These are phyloP conservation scores for Ceratocystis lukuohia DNA, from an alignment of 2,329 filamentous ascomycete genomes.

Conservation along the genomic window DNA sequence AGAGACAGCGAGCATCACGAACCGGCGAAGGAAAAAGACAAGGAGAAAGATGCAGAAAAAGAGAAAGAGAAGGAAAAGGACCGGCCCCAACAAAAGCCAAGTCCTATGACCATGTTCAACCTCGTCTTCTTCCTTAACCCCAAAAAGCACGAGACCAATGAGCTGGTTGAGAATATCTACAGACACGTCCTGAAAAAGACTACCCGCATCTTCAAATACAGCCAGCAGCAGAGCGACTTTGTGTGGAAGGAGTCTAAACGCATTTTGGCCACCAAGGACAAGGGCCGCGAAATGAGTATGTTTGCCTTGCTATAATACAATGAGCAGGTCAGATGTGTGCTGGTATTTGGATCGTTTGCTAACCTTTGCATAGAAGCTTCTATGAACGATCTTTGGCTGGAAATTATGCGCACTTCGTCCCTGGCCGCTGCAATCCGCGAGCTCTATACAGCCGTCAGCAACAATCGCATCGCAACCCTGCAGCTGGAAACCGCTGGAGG, in stretches of 20 bases:
- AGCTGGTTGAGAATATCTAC: conserved; percentile 64
- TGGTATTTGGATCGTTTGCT: background rate
- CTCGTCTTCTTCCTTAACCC: conserved; percentile 84
- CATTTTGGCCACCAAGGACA: conserved; percentile 69
- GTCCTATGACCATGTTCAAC: conserved; percentile 92
- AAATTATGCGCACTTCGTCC: conserved; percentile 58
- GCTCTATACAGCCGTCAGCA: conserved; percentile 67
- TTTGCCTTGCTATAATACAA: conserved; percentile 16
- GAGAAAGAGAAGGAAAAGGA: conserved; percentile 24
- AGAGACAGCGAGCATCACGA: conserved; percentile 23
- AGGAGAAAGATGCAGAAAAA: conserved; percentile 22
- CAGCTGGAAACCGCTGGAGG: conserved; percentile 54
- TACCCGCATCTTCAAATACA: conserved; percentile 83
- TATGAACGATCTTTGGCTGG: conserved; percentile 54
- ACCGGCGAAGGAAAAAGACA: background rate
- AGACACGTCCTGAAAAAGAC: conserved; percentile 83
- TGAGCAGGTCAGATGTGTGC: background rate
- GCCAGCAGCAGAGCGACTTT: conserved; percentile 79
- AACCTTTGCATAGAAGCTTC: conserved; percentile 33
- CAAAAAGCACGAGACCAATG: conserved; percentile 60
- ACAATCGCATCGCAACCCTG: conserved; percentile 74
- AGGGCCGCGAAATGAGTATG: conserved; percentile 56
- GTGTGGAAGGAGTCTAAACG: conserved; percentile 82
- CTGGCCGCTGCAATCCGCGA: conserved; percentile 72
- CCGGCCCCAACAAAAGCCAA: conserved; percentile 46